phyloP scores from a whole-genome alignment of 2,329 filamentous ascomycete species.

The Ploettnerulaceae sp. region DNA sequence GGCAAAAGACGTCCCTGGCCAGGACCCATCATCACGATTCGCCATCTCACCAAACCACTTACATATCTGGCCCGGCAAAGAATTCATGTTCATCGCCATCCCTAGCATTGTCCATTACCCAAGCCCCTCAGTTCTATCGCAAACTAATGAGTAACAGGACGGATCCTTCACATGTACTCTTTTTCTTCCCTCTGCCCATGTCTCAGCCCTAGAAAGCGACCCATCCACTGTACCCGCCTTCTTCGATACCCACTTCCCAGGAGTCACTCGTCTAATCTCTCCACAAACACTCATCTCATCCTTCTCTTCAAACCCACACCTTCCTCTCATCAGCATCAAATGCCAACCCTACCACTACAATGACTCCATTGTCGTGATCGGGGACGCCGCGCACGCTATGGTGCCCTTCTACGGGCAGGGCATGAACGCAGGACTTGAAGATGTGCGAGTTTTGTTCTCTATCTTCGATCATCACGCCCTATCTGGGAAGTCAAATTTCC shows the following conservation, averaged over 20 bases:
- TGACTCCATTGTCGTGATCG: constrained; percentile 75
- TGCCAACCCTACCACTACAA: constrained; percentile 82
- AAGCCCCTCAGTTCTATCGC: not conserved
- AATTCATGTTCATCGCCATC: constrained; percentile 98
- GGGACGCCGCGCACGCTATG: constrained; percentile 95
- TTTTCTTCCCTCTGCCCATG: constrained; percentile 73
- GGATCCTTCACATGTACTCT: constrained; percentile 93
- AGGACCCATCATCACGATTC: constrained; percentile 48
- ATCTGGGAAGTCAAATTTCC: constrained; percentile 27
- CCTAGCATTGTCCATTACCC: constrained; percentile 46
- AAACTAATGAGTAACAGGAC: constrained; percentile 51
- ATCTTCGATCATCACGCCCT: constrained; percentile 61
- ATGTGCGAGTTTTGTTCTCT: constrained; percentile 82
- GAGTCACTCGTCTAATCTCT: constrained; percentile 69
- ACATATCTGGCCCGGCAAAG: constrained; percentile 92
- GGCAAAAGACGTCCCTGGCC: constrained; percentile 38
- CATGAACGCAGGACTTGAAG: constrained; percentile 95
- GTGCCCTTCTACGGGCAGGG: constrained; percentile 98
- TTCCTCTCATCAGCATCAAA: constrained; percentile 90
- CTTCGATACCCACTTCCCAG: constrained; percentile 82
- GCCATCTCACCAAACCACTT: constrained; percentile 86
- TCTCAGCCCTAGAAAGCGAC: constrained; percentile 59
- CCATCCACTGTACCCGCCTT: constrained; percentile 59
- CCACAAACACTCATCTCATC: constrained; percentile 64
- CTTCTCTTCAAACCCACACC: constrained; percentile 78